These are phyloP conservation scores for Aspergillus pseudonomiae DNA, from an alignment of 2,329 filamentous ascomycete species.

Conservation along the genomic window DNA sequence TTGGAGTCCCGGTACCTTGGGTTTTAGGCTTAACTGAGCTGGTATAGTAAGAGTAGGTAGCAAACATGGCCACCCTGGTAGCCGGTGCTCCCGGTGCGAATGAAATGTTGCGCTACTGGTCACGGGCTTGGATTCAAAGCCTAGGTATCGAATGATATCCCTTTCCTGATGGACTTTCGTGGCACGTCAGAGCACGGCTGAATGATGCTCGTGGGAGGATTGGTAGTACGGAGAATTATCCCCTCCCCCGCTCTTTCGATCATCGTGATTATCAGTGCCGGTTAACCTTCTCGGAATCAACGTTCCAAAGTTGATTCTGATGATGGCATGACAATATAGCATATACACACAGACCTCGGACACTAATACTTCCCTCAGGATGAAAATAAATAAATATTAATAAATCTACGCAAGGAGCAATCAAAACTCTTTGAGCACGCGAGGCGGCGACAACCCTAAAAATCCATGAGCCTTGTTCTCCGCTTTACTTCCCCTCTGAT, in stretches of 20 bases:
- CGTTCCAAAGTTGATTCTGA: conserved; percentile 12
- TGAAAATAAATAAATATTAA: background rate
- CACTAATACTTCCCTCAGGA: background rate
- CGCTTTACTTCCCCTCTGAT: conserved; percentile 10
- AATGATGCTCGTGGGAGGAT: conserved; percentile 14
- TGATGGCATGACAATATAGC: conserved; percentile 11
- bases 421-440: conserved; percentile 17
- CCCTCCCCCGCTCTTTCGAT: conserved; percentile 20
- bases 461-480: conserved; percentile 4
- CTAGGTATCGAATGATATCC: background rate
- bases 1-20: background rate
- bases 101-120: conserved; percentile 13
- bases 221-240: conserved; percentile 3
- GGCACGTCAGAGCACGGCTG: conserved; percentile 16
- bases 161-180: conserved; percentile 7
- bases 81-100: conserved; percentile 20
- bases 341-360: background rate
- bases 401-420: conserved; percentile 10
- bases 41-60: background rate
- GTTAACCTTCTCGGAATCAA: conserved; percentile 14
- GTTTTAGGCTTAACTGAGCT: background rate
- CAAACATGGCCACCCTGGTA: conserved; percentile 13
- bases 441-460: conserved; percentile 19
- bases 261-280: conserved; percentile 26
- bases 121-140: conserved; percentile 12